Base-by-base conservation (phyloP, 2,329 filamentous ascomycete species). In the Alternaria sp. region DNA sequence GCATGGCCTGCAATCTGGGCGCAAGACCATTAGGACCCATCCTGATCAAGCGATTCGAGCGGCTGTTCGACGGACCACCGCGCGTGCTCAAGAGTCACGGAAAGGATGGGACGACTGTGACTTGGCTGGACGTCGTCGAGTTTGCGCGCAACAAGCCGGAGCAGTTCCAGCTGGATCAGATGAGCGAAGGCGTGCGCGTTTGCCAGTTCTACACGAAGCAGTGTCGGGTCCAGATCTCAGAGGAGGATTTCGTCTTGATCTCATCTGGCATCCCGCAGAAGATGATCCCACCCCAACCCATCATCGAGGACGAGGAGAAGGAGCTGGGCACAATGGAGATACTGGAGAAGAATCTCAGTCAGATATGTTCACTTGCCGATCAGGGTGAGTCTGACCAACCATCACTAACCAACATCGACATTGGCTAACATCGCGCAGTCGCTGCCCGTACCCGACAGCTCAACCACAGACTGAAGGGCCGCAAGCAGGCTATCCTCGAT, bases 241-340 rank as follows among this genome's bases (percentile, higher is more conserved):
- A 96, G 78, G 93, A 96, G 77, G 93, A 97, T 76, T 97, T 90
- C 85, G 87, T 93, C 45, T 83, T 97, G 68, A 94, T 97, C 69
- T 89, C 89, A 58, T 94, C 91, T 43, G 93, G 93, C 26, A 91
- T 92, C 68, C 88, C 94, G 11, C 92, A 96, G 78, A 90, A 93
- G 75, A 87, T 93, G 80, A 93, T 93, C 17, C 90, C 93, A 3
- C 90, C 91, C 13, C 89, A 94, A 67, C 92, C 93, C 1, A 90
- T 96, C 52, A 88, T 91, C 62, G 93, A 96, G 75, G 93, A 97
- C 74, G 93, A 97, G 80, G 89, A 90, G 75, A 93, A 93, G 68
- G 93, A 97, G 77, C 80, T 96, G 40, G 92, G 90, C 12, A 95
- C 93, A 0, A 83, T 96, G 71, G 92, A 96, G 71, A 94, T 96